Conservation (phyloP, 2,329 filamentous ascomycete genomes). For the Ramularia endophylla region DNA sequence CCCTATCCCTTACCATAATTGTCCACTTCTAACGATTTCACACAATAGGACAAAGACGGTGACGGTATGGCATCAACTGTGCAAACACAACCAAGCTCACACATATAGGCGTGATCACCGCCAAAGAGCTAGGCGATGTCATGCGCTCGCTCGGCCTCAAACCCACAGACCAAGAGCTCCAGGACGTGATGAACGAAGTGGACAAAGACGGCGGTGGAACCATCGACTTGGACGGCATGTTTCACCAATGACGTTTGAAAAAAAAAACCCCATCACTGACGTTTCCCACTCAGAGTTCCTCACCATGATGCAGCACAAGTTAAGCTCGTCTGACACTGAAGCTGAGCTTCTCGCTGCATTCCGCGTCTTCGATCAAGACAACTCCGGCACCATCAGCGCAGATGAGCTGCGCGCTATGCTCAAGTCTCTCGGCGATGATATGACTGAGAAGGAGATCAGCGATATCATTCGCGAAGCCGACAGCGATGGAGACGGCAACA, state of each 20-base stretch:
- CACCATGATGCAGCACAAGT: constrained; percentile 13
- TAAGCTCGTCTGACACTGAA: constrained; percentile 10
- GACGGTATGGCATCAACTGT: constrained; percentile 12
- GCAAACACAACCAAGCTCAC: not conserved
- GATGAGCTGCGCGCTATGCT: constrained; percentile 13
- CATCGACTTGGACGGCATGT: constrained; percentile 13
- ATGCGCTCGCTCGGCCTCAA: constrained; percentile 14
- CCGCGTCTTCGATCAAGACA: constrained; percentile 14
- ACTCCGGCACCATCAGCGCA: constrained; percentile 11
- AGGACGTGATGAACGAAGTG: constrained; percentile 16
- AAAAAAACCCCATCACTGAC: not conserved
- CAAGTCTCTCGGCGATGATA: constrained; percentile 13
- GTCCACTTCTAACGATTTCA: not conserved
- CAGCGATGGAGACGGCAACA: constrained; percentile 13
- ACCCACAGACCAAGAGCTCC: constrained; percentile 13
- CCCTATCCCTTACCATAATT: too few species aligned
- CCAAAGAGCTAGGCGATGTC: constrained; percentile 14
- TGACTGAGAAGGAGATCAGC: constrained; percentile 13
- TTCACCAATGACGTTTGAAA: not conserved
- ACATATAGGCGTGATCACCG: constrained; percentile 13
- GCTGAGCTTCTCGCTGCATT: constrained; percentile 13
- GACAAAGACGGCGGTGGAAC: constrained; percentile 13
- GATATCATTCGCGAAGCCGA: constrained; percentile 15
- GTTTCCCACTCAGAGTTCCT: constrained; percentile 9
- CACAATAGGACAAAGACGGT: constrained; percentile 13